Evolutionary conservation across 1,284 basidiomycete genomes (phyloP).

Genomic region (Pseudozyma flocculosa): DNA sequence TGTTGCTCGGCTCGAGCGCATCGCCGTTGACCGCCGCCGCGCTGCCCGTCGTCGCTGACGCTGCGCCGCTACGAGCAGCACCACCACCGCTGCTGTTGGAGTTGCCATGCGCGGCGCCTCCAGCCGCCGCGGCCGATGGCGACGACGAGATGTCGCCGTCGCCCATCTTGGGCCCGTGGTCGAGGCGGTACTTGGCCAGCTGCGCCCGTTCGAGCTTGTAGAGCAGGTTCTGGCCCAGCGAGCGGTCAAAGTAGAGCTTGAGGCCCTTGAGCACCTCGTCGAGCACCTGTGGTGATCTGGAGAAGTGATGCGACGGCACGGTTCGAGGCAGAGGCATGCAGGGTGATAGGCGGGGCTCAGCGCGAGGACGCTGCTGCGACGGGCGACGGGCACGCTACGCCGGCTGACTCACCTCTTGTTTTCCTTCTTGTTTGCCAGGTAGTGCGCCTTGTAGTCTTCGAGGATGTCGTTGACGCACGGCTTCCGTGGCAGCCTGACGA

Average conservation of each 20-base stretch:
- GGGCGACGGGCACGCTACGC: too few species aligned
- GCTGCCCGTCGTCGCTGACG: neutral
- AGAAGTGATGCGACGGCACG: too few species aligned
- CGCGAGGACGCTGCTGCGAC: constrained; percentile 3
- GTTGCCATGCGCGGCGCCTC: too few species aligned
- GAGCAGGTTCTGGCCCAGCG: constrained; percentile 83
- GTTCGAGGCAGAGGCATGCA: neutral
- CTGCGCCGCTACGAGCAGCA: too few species aligned
- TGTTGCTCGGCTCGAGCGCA: constrained; percentile 75
- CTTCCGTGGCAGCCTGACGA: constrained; percentile 79
- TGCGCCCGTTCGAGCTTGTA: constrained; percentile 93
- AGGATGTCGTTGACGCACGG: constrained; percentile 80
- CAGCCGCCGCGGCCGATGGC: neutral
- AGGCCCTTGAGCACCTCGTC: constrained; percentile 84
- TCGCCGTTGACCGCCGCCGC: constrained; percentile 4
- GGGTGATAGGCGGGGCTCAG: constrained; percentile 7
- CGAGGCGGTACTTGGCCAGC: constrained; percentile 78
- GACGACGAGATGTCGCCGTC: constrained; percentile 57
- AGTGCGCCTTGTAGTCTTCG: constrained; percentile 66
- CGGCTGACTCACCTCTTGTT: constrained; percentile 3
- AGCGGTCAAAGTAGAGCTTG: constrained; percentile 89
- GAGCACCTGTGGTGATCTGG: constrained; percentile 65
- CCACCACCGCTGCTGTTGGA: too few species aligned
- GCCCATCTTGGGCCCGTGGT: constrained; percentile 64
- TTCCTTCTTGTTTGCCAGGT: constrained; percentile 12